Conservation (phyloP, 2,329 filamentous ascomycete genomes). For the Aspergillus alliaceus region DNA sequence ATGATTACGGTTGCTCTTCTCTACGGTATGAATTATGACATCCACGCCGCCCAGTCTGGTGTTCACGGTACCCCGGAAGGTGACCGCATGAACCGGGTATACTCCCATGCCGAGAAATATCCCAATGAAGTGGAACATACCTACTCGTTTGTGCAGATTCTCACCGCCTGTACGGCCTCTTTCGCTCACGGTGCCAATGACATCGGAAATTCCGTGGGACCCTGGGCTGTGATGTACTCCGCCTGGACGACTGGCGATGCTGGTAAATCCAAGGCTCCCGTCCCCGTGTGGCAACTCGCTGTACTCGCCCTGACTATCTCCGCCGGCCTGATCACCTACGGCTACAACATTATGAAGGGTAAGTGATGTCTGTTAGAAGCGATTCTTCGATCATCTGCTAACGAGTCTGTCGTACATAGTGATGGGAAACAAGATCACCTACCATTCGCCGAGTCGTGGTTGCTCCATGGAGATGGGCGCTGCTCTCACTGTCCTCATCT, state of each 20-base stretch:
- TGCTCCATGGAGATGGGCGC: conserved; percentile 80
- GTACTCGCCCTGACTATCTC: conserved; percentile 65
- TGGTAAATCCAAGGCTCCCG: conserved; percentile 61
- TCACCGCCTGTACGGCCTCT: conserved; percentile 53
- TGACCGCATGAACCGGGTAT: conserved; percentile 67
- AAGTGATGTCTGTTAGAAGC: conserved; percentile 25
- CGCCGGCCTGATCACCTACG: conserved; percentile 69
- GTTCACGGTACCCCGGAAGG: conserved; percentile 72
- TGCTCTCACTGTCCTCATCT: conserved; percentile 72
- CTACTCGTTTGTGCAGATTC: conserved; percentile 55
- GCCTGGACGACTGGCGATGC: conserved; percentile 66
- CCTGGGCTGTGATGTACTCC: conserved; percentile 69
- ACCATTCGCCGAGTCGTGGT: conserved; percentile 59
- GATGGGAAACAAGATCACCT: conserved; percentile 80
- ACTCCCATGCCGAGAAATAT: conserved; percentile 64
- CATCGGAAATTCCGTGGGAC: conserved; percentile 69
- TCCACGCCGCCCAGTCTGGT: conserved; percentile 73
- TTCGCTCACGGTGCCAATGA: conserved; percentile 73
- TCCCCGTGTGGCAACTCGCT: conserved; percentile 75
- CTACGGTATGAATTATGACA: conserved; percentile 80
- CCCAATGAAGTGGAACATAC: conserved; percentile 68
- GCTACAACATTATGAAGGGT: conserved; percentile 84
- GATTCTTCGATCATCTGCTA: conserved; percentile 7
- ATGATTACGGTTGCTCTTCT: conserved; percentile 62
- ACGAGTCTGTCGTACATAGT: conserved; percentile 46